Evolutionary conservation across 345 rosid genomes (phyloP).

Genomic region (Brassica rapa): DNA sequence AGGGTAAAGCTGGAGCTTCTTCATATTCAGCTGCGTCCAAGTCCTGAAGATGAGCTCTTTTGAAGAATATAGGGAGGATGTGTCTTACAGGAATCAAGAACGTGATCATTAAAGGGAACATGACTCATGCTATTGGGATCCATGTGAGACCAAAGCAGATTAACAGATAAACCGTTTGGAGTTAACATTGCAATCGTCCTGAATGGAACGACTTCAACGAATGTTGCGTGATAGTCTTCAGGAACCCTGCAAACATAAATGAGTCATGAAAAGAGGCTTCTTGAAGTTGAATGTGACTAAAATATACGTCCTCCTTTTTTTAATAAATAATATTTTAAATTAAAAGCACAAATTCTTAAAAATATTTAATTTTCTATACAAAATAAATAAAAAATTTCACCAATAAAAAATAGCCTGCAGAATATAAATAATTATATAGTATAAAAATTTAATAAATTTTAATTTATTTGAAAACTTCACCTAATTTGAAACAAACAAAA

Average conservation of each 20-base stretch:
- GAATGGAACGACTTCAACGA: background rate
- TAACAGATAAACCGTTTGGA: constrained; percentile 51
- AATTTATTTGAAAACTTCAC: too few relatives aligned
- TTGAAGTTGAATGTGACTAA: too few relatives aligned
- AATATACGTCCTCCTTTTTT: too few relatives aligned
- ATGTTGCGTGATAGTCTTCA: background rate
- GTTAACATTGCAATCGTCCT: background rate
- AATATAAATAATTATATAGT: too few relatives aligned
- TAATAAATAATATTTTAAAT: too few relatives aligned
- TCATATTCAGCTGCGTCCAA: background rate
- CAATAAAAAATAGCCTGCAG: too few relatives aligned
- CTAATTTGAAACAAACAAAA: too few relatives aligned
- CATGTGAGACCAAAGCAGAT: constrained; percentile 89
- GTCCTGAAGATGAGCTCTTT: background rate
- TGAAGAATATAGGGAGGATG: background rate
- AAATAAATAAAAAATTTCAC: too few relatives aligned
- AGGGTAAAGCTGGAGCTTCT: background rate
- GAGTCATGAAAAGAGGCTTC: background rate
- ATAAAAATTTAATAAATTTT: too few relatives aligned
- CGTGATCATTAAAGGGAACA: constrained; percentile 7
- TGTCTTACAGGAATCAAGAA: background rate
- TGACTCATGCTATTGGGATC: constrained; percentile 38
- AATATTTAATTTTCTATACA: too few relatives aligned
- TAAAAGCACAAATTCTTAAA: too few relatives aligned
- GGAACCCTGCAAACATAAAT: background rate